Conservation (phyloP, 192 early-diverging fungal species). For the Backusella circina region DNA sequence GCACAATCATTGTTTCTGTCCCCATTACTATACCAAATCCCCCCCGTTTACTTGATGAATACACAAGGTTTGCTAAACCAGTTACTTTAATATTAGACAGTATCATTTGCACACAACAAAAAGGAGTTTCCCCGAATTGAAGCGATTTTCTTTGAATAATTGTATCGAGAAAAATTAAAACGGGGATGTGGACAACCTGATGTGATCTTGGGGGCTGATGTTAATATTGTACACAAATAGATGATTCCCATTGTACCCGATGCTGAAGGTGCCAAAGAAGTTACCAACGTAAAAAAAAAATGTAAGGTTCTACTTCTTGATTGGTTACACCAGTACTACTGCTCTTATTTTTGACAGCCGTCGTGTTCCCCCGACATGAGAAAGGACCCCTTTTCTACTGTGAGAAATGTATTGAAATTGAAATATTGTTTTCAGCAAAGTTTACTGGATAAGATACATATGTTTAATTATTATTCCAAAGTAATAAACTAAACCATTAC, state of each 20-base stretch:
- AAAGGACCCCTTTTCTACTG: slow-evolving; percentile 32
- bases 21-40: slow-evolving; percentile 76
- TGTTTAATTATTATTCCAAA: slow-evolving; percentile 61
- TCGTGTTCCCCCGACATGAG: slow-evolving; percentile 61
- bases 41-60: slow-evolving; percentile 82
- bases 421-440: slow-evolving; percentile 55
- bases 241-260: slow-evolving; percentile 70
- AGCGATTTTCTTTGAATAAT: slow-evolving; percentile 84
- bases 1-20: slow-evolving; percentile 77
- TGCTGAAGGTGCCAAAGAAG: slow-evolving; percentile 77
- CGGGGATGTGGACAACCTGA: slow-evolving; percentile 89
- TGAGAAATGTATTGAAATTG: slow-evolving; percentile 56
- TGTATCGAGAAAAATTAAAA: slow-evolving; percentile 73
- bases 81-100: slow-evolving; percentile 85
- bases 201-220: slow-evolving; percentile 75
- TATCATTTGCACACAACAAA: slow-evolving; percentile 88
- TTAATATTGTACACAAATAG: slow-evolving; percentile 78
- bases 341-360: slow-evolving; percentile 73
- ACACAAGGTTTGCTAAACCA: slow-evolving; percentile 79
- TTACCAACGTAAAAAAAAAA: slow-evolving; percentile 65
- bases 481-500: slow-evolving; percentile 27
- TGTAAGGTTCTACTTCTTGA: slow-evolving; percentile 52
- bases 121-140: slow-evolving; percentile 62
- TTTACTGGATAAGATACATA: slow-evolving; percentile 59
- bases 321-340: slow-evolving; percentile 74